These are phyloP conservation scores for Stipa capillata DNA, from an alignment of 176 grass and related monocot genomes.

Conservation along the genomic window DNA sequence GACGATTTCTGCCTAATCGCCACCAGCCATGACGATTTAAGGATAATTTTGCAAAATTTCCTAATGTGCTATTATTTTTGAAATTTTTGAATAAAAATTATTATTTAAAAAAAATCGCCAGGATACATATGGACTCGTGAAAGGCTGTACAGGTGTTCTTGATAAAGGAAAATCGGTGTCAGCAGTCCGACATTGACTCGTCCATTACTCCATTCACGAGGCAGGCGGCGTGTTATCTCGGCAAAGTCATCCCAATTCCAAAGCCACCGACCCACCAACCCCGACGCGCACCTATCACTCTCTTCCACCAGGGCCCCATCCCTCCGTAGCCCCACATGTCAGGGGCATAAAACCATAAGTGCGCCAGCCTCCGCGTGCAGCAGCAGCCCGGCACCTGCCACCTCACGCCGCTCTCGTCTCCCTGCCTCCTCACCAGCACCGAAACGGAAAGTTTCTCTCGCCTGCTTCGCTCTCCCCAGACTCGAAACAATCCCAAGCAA, in stretches of 20 bases:
- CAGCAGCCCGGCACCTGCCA: background rate
- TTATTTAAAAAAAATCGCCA: too few relatives aligned
- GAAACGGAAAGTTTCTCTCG: background rate
- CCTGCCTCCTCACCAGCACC: background rate
- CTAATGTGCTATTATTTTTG: too few relatives aligned
- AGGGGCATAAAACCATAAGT: background rate
- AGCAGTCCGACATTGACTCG: background rate
- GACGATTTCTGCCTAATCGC: too few relatives aligned
- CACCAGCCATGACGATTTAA: too few relatives aligned
- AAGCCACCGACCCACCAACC: background rate
- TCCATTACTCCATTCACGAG: background rate
- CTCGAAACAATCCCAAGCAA: background rate
- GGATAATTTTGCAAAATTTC: too few relatives aligned
- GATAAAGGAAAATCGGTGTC: background rate
- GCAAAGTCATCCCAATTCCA: background rate
- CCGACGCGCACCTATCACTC: background rate
- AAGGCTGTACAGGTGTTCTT: too few relatives aligned
- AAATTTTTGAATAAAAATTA: too few relatives aligned
- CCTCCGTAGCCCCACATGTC: background rate
- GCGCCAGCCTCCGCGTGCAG: background rate
- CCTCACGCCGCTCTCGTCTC: background rate
- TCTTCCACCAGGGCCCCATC: background rate
- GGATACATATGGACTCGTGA: too few relatives aligned
- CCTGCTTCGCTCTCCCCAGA: background rate
- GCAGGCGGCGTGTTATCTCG: background rate